A percentile compares a stretch with the other conserved stretches of the same genome.
These are phyloP conservation scores for Solanum neorickii DNA, from an alignment of 257 asterid genomes.

Conservation along the genomic window DNA sequence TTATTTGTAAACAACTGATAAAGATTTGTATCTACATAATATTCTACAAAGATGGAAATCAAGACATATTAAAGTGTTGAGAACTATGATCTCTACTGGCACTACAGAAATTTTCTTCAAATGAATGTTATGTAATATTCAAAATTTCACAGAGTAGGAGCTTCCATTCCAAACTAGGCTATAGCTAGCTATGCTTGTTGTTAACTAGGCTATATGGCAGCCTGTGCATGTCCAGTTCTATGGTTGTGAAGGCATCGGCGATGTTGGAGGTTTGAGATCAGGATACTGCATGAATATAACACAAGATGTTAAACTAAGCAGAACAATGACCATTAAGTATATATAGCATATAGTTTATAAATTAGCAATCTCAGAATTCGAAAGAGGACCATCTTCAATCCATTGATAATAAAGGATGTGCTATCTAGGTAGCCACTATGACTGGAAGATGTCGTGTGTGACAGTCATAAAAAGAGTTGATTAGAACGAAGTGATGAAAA, in stretches of 20 bases:
- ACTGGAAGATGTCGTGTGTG: neutral
- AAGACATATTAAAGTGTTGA: neutral
- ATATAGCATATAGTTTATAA: neutral
- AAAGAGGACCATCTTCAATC: neutral
- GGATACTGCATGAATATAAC: constrained; percentile 59
- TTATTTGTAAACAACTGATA: neutral
- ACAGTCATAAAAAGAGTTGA: neutral
- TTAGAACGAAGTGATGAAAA: neutral
- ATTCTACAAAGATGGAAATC: neutral
- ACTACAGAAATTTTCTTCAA: neutral
- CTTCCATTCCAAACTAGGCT: neutral
- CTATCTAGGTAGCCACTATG: neutral
- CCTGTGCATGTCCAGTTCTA: constrained; percentile 6
- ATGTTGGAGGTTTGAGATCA: constrained; percentile 87
- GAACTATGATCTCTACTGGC: neutral
- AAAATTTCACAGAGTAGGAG: neutral
- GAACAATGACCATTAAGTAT: neutral
- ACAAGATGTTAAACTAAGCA: neutral
- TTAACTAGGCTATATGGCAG: neutral
- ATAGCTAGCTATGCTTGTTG: neutral
- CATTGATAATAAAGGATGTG: neutral
- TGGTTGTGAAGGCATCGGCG: constrained; percentile 89
- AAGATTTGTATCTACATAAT: neutral
- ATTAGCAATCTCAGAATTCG: neutral
- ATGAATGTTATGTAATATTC: neutral